Conservation (phyloP, 176 grass and related monocot genomes). For the Phoenix dactylifera region DNA sequence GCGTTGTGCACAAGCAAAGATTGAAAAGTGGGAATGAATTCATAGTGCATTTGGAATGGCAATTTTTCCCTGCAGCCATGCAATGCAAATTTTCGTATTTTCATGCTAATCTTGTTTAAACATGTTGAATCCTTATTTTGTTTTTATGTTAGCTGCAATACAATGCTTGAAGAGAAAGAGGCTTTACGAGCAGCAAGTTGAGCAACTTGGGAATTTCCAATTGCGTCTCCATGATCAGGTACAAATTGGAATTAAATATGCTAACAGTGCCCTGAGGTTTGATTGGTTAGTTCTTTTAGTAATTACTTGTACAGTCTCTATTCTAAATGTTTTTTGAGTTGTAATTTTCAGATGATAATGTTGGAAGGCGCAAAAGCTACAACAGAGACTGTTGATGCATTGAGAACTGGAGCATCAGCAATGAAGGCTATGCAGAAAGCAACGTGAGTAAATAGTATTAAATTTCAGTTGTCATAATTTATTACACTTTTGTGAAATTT, state of each 20-base stretch:
- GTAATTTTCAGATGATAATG: constrained; percentile 46
- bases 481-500: too few relatives aligned
- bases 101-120: too few relatives aligned
- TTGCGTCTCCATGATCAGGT: constrained; percentile 86
- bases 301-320: too few relatives aligned
- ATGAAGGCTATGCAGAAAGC: constrained; percentile 87
- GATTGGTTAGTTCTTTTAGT: too few relatives aligned
- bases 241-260: constrained; percentile 4
- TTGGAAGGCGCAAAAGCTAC: constrained; percentile 77
- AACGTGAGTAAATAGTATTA: constrained; percentile 36
- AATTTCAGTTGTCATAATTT: not conserved
- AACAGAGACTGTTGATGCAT: constrained; percentile 71
- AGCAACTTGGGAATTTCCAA: constrained; percentile 75
- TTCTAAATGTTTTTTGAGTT: too few relatives aligned
- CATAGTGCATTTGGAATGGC: too few relatives aligned
- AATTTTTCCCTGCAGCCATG: too few relatives aligned
- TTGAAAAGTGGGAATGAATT: too few relatives aligned
- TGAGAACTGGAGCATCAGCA: constrained; percentile 68
- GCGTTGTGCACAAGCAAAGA: too few relatives aligned
- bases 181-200: constrained; percentile 72
- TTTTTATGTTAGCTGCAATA: constrained; percentile 42
- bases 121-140: not conserved
- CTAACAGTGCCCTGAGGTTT: not conserved
- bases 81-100: too few relatives aligned
- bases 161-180: constrained; percentile 75